Base-by-base conservation (phyloP, 225 moss, liverwort and hornwort genomes). In the Pseudisothecium myosuroides region DNA sequence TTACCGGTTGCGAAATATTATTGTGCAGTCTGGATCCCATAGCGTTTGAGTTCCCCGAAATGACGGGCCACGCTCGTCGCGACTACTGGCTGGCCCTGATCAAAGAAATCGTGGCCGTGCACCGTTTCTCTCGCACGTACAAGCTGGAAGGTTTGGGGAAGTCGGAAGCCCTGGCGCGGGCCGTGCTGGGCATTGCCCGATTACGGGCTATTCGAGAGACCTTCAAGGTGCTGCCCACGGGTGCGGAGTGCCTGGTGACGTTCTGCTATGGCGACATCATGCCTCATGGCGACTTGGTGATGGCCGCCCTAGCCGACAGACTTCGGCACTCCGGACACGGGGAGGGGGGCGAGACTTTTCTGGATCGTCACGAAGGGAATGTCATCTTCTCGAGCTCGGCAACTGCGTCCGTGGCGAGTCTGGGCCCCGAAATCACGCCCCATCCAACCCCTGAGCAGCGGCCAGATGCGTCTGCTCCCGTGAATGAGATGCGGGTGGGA, bases 281-380 rank as follows among this genome's bases (percentile, higher is more conserved):
- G 97, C 99, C 99, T 29, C 92, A 93, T 80, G 98, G 98, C 60
- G 98, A 99, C 91, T 85, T 97, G 89, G 97, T 99, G 32, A 92
- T 99, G 92, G 96, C 94, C 84, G 94, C 94, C 37, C 86, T 99
- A 76, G 97, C 97, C 45, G 96, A 97, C 78, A 95, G 92, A 66
- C 87, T 99, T 41, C 95, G 95, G 76, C 93, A 92, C 67, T 92
- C 92, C 22, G 89, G 90, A 61, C 88, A 83, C 11, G 94, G 91
- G 47, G 87, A 93, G 56, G 71, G 74, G 23, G 95, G 92, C 7
- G 95, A 83, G n/a, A 72, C 87, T 56, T 91, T 95, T 80, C 87
- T 92, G 79, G 96, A 94, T 83, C 93, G 85, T 76, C 95, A 94
- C 66, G 96, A 97, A 84, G 89, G 93, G 39, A 87, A 84, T 50